Conservation (phyloP, 768 basidiomycete genomes). For the Tricholomella constricta region DNA sequence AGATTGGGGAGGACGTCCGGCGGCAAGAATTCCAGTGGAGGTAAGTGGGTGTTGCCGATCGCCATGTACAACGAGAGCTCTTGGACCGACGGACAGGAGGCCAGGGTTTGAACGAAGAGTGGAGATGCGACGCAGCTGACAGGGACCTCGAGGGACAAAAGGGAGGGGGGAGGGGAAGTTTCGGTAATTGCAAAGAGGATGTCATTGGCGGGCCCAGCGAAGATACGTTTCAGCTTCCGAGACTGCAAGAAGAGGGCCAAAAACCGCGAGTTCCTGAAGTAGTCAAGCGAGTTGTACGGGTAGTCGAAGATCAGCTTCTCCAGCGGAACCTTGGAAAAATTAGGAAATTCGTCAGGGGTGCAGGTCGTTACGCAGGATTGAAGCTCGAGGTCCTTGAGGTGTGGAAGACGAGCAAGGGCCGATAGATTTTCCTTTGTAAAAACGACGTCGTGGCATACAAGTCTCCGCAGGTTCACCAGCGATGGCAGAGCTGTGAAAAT, state of each 20-base stretch:
- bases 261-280: conserved; percentile 11
- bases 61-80: conserved; percentile 17
- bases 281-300: conserved; percentile 10
- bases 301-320: conserved; percentile 15
- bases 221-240: conserved; percentile 10
- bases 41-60: conserved; percentile 11
- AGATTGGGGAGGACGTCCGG: conserved; percentile 18
- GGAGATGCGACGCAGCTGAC: conserved; percentile 15
- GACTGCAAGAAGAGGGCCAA: conserved; percentile 15
- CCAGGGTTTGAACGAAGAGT: conserved; percentile 10
- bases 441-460: conserved; percentile 19
- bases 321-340: conserved; percentile 7
- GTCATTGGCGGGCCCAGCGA: conserved; percentile 14
- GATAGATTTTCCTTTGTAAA: conserved; percentile 10
- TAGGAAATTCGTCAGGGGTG: conserved; percentile 9
- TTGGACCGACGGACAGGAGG: conserved; percentile 6
- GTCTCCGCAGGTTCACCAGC: conserved; percentile 12
- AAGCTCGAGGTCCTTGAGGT: conserved; percentile 18
- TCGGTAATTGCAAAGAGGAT: conserved; percentile 12
- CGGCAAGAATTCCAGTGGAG: conserved; percentile 15
- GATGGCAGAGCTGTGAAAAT: conserved; percentile 17
- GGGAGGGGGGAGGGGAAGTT: conserved; percentile 2
- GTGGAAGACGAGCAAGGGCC: conserved; percentile 12
- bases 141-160: conserved; percentile 19
- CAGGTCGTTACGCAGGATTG: conserved; percentile 19